Conservation (phyloP, 1,284 basidiomycete genomes). For the Malassezia arunalokei region DNA sequence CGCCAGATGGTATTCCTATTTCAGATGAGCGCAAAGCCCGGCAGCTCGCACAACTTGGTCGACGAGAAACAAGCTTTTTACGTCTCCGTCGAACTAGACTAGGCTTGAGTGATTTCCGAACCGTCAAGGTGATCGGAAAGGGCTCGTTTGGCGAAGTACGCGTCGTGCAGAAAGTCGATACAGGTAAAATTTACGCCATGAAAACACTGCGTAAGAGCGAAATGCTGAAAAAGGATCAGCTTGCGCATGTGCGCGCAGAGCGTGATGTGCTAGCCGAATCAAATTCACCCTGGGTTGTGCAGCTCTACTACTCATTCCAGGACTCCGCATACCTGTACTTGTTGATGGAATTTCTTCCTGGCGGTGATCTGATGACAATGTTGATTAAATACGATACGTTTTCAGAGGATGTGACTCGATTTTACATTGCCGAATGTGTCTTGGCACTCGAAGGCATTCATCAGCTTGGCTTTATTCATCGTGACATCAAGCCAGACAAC, state of each 20-base stretch:
- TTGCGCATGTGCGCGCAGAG: slow-evolving; percentile 96
- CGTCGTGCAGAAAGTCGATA: slow-evolving; percentile 90
- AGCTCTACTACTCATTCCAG: slow-evolving; percentile 97
- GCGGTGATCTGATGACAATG: slow-evolving; percentile 96
- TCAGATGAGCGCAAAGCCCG: slow-evolving; percentile 72
- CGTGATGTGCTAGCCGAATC: slow-evolving; percentile 93
- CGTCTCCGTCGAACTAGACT: slow-evolving; percentile 82
- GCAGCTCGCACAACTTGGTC: slow-evolving; percentile 77
- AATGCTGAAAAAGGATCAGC: slow-evolving; percentile 97
- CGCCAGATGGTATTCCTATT: slow-evolving; percentile 28
- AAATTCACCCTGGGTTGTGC: slow-evolving; percentile 94
- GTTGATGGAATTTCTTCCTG: slow-evolving; percentile 97
- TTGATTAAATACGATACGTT: slow-evolving; percentile 99
- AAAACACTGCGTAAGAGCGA: slow-evolving; percentile 94
- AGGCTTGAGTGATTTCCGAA: slow-evolving; percentile 82
- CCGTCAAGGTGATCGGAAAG: slow-evolving; percentile 97
- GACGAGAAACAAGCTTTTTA: slow-evolving; percentile 67
- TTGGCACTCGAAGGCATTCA: slow-evolving; percentile 96
- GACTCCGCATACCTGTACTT: slow-evolving; percentile 90
- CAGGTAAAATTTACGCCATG: slow-evolving; percentile 97
- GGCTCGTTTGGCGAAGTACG: slow-evolving; percentile 97
- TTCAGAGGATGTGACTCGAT: slow-evolving; percentile 93
- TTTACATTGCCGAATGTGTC: slow-evolving; percentile 98
- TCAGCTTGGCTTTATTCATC: slow-evolving; percentile 96
- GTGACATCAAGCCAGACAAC: slow-evolving; percentile 90